Conservation (phyloP, 2,329 filamentous ascomycete genomes). For the Ceratocystis lukuohia region DNA sequence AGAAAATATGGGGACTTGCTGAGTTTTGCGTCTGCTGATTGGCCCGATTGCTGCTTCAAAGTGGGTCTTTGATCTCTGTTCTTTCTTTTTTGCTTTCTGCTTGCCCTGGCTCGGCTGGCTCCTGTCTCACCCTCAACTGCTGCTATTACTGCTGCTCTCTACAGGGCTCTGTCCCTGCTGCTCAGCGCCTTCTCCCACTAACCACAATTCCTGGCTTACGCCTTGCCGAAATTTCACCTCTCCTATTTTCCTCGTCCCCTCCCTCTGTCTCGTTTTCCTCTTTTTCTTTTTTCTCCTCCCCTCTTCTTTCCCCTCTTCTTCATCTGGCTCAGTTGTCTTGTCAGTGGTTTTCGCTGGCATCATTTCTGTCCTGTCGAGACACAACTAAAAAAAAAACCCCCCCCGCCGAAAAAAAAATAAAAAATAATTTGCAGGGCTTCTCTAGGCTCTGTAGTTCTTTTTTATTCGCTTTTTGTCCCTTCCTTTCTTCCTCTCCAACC, state of each 20-base stretch:
- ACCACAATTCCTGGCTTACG: constrained; percentile 7
- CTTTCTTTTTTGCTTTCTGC: not conserved
- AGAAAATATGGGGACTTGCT: not conserved
- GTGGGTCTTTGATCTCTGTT: not conserved
- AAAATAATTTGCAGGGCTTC: constrained; percentile 16
- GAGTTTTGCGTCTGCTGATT: not conserved
- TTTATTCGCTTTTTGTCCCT: constrained; percentile 9
- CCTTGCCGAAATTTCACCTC: constrained; percentile 11
- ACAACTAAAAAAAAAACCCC: constrained; percentile 7
- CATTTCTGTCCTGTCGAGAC: constrained; percentile 20
- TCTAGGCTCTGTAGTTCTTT: constrained; percentile 16
- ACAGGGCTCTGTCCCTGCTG: not conserved
- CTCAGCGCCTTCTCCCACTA: not conserved
- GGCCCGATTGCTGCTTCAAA: not conserved
- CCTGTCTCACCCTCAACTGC: not conserved
- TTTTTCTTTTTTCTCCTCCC: not conserved
- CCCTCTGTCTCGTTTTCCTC: not conserved
- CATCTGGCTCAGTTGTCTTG: constrained; percentile 20
- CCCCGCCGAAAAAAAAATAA: constrained; percentile 14
- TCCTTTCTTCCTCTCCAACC: constrained; percentile 1
- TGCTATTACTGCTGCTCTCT: constrained; percentile 6
- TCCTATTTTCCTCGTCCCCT: constrained; percentile 17
- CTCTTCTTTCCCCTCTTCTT: constrained; percentile 15
- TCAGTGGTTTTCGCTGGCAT: constrained; percentile 20
- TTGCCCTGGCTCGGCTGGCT: not conserved